Conservation (phyloP, 2,329 filamentous ascomycete genomes). For the Tolypocladium album region DNA sequence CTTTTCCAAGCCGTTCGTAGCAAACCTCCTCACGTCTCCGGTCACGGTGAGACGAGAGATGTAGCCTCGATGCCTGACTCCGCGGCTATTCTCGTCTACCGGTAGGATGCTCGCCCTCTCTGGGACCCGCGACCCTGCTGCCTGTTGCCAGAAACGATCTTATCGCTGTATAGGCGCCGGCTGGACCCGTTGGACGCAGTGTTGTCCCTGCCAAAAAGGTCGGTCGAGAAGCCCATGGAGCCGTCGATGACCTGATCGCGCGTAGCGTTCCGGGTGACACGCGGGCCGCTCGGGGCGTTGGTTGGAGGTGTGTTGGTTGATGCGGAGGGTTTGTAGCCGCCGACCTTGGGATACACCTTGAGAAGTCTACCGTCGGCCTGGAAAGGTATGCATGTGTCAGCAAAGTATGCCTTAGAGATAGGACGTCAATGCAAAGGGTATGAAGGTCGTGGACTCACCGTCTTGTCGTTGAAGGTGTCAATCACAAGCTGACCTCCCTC, state of each 20-base stretch:
- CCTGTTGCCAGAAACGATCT: constrained; percentile 19
- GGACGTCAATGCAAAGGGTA: background rate
- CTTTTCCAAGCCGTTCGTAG: background rate
- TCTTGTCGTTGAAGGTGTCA: constrained; percentile 67
- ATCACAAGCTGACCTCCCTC: constrained; percentile 67
- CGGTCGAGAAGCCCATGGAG: constrained; percentile 41
- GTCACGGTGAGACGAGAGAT: background rate
- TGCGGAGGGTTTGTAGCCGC: constrained; percentile 22
- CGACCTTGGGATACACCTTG: constrained; percentile 60
- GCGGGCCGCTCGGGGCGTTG: constrained; percentile 21
- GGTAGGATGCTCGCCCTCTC: constrained; percentile 4
- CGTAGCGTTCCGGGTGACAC: constrained; percentile 10
- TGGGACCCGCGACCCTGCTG: constrained; percentile 17
- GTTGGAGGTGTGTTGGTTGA: constrained; percentile 15
- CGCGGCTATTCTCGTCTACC: background rate
- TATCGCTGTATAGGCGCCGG: constrained; percentile 44
- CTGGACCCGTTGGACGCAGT: constrained; percentile 13
- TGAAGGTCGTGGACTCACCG: constrained; percentile 35
- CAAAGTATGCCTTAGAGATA: background rate
- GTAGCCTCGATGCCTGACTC: too few relatives aligned
- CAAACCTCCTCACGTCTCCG: background rate
- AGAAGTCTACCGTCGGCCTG: constrained; percentile 66
- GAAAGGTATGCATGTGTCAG: background rate
- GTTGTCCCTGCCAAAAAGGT: constrained; percentile 26
- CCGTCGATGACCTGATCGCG: constrained; percentile 40